Evolutionary conservation across 2,329 filamentous ascomycete genomes (phyloP).

Genomic region (Trichothecium roseum): DNA sequence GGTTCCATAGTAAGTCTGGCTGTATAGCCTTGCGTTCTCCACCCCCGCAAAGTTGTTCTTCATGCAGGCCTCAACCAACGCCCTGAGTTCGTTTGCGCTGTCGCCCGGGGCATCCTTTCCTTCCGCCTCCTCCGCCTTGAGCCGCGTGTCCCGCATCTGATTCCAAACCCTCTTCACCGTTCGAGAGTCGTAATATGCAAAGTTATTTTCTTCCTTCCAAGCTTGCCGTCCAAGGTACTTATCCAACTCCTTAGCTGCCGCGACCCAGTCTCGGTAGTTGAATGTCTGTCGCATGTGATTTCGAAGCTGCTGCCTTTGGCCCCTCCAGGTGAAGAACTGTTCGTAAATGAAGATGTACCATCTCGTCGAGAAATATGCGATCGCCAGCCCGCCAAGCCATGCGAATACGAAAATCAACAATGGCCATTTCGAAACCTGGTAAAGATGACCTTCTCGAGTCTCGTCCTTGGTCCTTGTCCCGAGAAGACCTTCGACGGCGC

Average conservation of each 20-base stretch:
- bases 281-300: conserved; percentile 59
- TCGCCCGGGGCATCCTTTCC: conserved; percentile 27
- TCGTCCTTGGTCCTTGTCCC: conserved; percentile 69
- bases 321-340: conserved; percentile 82
- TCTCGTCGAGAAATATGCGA: conserved; percentile 68
- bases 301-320: conserved; percentile 61
- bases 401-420: conserved; percentile 68
- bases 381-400: conserved; percentile 67
- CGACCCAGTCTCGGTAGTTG: conserved; percentile 76
- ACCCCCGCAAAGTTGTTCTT: conserved; percentile 97
- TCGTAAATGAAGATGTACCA: conserved; percentile 91
- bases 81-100: conserved; percentile 64
- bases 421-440: conserved; percentile 85
- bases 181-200: conserved; percentile 77
- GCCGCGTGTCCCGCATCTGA: conserved; percentile 58
- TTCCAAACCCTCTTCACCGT: conserved; percentile 70
- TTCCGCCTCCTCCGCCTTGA: conserved; percentile 44
- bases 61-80: conserved; percentile 77
- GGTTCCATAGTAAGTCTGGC: conserved; percentile 96
- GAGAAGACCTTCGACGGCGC: conserved; percentile 27
- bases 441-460: conserved; percentile 87
- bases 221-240: conserved; percentile 66
- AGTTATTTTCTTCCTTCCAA: conserved; percentile 72
- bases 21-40: conserved; percentile 90
- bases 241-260: conserved; percentile 70